These are phyloP conservation scores for Begonia loranthoides DNA, from an alignment of 306 rosid genomes.

Conservation along the genomic window DNA sequence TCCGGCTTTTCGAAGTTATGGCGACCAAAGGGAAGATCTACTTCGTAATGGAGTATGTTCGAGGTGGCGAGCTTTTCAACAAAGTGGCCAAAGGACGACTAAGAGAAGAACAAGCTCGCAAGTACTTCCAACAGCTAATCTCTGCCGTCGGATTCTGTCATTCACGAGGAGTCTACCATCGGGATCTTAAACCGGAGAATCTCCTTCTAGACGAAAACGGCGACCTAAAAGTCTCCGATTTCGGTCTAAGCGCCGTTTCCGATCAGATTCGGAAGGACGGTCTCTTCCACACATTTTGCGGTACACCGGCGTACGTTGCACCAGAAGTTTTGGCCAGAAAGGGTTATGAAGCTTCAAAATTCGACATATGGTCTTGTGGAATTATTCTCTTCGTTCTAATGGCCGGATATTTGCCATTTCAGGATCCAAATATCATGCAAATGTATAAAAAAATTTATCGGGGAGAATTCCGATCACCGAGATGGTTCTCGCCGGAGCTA, in stretches of 20 bases:
- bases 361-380: slow-evolving; percentile 55
- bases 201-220: slow-evolving; percentile 37
- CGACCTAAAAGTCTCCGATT: slow-evolving; percentile 49
- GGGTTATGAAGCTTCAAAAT: slow-evolving; percentile 39
- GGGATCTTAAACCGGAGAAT: slow-evolving; percentile 50
- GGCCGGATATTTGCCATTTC: slow-evolving; percentile 43
- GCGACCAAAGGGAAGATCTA: slow-evolving; percentile 47
- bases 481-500: slow-evolving; percentile 36
- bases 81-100: slow-evolving; percentile 36
- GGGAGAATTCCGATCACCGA: slow-evolving; percentile 35
- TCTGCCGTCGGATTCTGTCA: slow-evolving; percentile 48
- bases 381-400: slow-evolving; percentile 31
- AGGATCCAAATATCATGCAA: slow-evolving; percentile 25
- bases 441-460: slow-evolving; percentile 45
- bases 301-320: slow-evolving; percentile 54
- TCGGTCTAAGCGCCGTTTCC: slow-evolving; percentile 42
- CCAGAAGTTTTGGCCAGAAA: slow-evolving; percentile 40
- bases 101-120: slow-evolving; percentile 31
- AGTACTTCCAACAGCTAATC: slow-evolving; percentile 45
- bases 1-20: slow-evolving; percentile 52
- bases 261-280: slow-evolving; percentile 48
- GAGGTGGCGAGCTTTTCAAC: slow-evolving; percentile 51
- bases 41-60: slow-evolving; percentile 45
- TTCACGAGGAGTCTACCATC: slow-evolving; percentile 39
- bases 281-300: slow-evolving; percentile 51